Base-by-base conservation (phyloP, 805 yeast species). In the Starmerella gropengiesseri region DNA sequence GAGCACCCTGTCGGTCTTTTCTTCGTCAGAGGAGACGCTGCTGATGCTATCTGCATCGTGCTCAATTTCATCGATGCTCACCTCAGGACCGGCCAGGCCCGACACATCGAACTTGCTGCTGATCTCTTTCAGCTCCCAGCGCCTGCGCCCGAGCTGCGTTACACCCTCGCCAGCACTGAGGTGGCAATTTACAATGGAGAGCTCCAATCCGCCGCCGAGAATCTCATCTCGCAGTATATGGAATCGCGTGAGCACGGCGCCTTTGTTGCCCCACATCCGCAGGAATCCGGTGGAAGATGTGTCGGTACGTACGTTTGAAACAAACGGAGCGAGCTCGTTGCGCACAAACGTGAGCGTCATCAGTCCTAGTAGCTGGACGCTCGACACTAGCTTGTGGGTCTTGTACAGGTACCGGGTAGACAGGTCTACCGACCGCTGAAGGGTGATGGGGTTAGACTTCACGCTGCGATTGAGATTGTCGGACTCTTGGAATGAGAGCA, bases 401-500 rank as follows among this genome's bases (percentile, higher is more conserved):
- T 52, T 21, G 27, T 39, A 40, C 7, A 62, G 47, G 7, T 52
- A 48, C 17, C 51, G 49, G 22, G 50, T 50, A 17, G 61, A 43
- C 16, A 45, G 45, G 19, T 46, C 48, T 9, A 50, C 45, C 29
- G 59, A 54, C 5, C 49, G 33, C 12, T 49, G 49, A 33, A 59
- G 48, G 0, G 65, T 64, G 13, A 43, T 50, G 22, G 53, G 47
- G 47, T 59, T 62, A 9, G 67, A 58, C 31, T 55, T 57, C 25
- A 60, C 44, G 31, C 58, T 62, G 40, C 58, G 55, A 28, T 45
- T 49, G 11, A 55, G 65, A 5, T 68, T 68, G 55, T 78, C 84
- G 17, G 55, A 33, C 28, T 91, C 98, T 60, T 91, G 94, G 40
- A 91, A 67, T 6, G 94, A 95, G 49, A 91, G 69, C 2, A 79